A percentile compares a stretch with the other conserved stretches of the same genome.
Evolutionary conservation across 2,329 filamentous ascomycete species (phyloP).

Genomic region (Grosmannia penicillata): DNA sequence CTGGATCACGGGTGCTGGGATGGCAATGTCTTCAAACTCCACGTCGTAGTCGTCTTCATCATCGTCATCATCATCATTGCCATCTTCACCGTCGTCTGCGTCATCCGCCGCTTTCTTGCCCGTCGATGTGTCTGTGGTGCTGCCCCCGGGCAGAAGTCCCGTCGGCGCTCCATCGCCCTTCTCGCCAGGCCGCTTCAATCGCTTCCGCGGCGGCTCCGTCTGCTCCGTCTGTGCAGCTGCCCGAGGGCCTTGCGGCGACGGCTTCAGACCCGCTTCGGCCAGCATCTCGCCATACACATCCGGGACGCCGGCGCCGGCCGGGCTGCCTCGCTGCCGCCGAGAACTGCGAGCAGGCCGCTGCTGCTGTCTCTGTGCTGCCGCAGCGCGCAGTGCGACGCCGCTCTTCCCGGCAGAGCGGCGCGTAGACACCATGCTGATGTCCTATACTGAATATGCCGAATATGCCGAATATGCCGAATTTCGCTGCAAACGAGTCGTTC

Average conservation of each 20-base stretch:
- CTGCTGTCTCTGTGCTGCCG: not conserved
- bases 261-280: conserved; percentile 8
- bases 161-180: not conserved
- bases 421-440: not conserved
- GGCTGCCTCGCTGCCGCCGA: not conserved
- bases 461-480: no score
- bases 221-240: not conserved
- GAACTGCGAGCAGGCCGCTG: conserved; percentile 2
- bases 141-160: no score
- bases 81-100: not conserved
- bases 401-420: not conserved
- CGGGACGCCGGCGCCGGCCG: not conserved
- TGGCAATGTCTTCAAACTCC: conserved; percentile 11
- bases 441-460: no score
- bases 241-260: not conserved
- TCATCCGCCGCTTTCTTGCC: not conserved
- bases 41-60: conserved; percentile 10
- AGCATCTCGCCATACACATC: conserved; percentile 11
- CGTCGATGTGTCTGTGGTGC: no score
- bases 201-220: conserved; percentile 9
- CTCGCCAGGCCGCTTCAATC: conserved; percentile 11
- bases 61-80: not conserved
- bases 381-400: conserved; percentile 3
- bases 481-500: no score
- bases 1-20: conserved; percentile 11